These are phyloP conservation scores for Metarhizium album DNA, from an alignment of 2,329 filamentous ascomycete species.

Conservation along the genomic window DNA sequence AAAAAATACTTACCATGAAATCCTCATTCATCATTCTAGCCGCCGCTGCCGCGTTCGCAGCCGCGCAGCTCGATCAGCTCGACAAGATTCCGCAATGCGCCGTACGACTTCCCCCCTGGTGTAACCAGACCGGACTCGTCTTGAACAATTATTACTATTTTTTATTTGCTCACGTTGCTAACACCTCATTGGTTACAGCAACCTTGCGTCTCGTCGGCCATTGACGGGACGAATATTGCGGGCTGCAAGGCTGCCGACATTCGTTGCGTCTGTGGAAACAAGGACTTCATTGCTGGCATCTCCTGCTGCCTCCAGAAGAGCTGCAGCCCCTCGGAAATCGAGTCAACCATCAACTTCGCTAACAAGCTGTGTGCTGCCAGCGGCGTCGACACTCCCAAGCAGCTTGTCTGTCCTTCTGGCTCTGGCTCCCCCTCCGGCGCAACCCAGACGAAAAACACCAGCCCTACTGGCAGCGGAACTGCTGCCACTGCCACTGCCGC, in stretches of 20 bases:
- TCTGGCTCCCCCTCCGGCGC: slow-evolving; percentile 2
- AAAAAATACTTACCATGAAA: slow-evolving; percentile 24
- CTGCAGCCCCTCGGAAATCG: slow-evolving; percentile 23
- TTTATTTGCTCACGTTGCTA: neutral
- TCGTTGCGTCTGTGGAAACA: slow-evolving; percentile 31
- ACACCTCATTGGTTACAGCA: slow-evolving; percentile 12
- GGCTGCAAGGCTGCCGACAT: slow-evolving; percentile 28
- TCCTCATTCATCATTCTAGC: slow-evolving; percentile 18
- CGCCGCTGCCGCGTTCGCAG: slow-evolving; percentile 21
- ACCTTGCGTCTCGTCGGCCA: slow-evolving; percentile 22
- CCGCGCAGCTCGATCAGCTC: slow-evolving; percentile 22
- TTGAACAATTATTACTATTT: neutral
- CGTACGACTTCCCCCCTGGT: slow-evolving; percentile 24
- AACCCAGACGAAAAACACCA: slow-evolving; percentile 2
- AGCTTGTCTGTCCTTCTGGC: slow-evolving; percentile 24
- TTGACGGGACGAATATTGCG: slow-evolving; percentile 22
- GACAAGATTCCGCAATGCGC: slow-evolving; percentile 26
- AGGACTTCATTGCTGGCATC: slow-evolving; percentile 27
- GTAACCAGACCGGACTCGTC: too few relatives aligned
- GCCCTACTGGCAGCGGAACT: neutral
- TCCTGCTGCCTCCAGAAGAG: slow-evolving; percentile 29
- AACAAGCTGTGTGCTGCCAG: slow-evolving; percentile 26
- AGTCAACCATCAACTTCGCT: slow-evolving; percentile 26
- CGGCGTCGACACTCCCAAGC: slow-evolving; percentile 24
- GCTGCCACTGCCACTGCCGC: slow-evolving; percentile 4